Conservation (phyloP, 768 basidiomycete species). For the Epithele typhae region DNA sequence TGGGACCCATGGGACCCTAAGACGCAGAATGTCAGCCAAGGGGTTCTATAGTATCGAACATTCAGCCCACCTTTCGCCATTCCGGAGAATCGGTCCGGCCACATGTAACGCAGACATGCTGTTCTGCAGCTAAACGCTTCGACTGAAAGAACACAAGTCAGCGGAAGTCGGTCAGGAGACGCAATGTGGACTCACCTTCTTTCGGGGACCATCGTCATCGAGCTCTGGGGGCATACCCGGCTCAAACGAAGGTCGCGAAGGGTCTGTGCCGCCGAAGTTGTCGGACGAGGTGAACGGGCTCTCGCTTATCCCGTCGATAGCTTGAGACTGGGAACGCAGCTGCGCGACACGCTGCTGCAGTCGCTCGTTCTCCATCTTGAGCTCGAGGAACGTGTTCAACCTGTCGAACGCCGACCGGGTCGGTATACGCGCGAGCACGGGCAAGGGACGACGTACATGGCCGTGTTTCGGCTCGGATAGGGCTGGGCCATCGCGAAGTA, state of each 20-base stretch:
- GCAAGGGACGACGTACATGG: slow-evolving; percentile 44
- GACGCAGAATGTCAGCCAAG: too few species aligned
- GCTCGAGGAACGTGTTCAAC: slow-evolving; percentile 71
- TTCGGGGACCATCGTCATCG: slow-evolving; percentile 49
- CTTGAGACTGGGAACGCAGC: slow-evolving; percentile 26
- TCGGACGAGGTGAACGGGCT: slow-evolving; percentile 10
- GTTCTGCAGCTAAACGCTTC: slow-evolving; percentile 41
- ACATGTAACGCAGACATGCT: slow-evolving; percentile 87
- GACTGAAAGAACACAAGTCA: slow-evolving; percentile 9
- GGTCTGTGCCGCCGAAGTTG: slow-evolving; percentile 9
- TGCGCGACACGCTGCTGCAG: slow-evolving; percentile 58
- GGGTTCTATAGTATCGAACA: neutral
- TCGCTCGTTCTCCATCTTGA: slow-evolving; percentile 85
- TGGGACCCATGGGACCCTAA: slow-evolving; percentile 90
- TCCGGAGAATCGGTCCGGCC: slow-evolving; percentile 96
- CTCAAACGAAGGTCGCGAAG: slow-evolving; percentile 4
- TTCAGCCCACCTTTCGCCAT: slow-evolving; percentile 75
- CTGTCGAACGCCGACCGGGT: slow-evolving; percentile 30
- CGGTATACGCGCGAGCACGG: slow-evolving; percentile 2
- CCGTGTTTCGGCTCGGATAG: slow-evolving; percentile 68
- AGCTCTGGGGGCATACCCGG: slow-evolving; percentile 7
- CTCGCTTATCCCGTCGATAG: slow-evolving; percentile 8
- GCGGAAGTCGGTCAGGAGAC: slow-evolving; percentile 2
- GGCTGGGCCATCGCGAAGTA: slow-evolving; percentile 76
- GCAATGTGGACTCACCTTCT: slow-evolving; percentile 42